Evolutionary conservation across 805 yeast species (phyloP), one percentile per base, ranked within the genome.

Genomic region (Lachancea sp.): DNA sequence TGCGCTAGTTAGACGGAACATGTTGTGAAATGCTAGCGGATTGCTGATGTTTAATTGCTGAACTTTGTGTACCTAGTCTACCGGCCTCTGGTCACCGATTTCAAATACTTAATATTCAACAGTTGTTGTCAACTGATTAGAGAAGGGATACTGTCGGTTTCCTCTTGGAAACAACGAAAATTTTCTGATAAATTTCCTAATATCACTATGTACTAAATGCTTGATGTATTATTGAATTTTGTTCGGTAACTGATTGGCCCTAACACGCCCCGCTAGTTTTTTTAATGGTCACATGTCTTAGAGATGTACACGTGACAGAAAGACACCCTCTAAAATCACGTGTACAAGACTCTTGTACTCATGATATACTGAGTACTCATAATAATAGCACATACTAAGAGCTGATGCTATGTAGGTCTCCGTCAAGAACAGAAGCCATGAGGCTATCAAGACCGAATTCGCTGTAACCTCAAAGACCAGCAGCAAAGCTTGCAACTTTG

Each of bases 1-100:
- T 12, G 49, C 47, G 25, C 51, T 45, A 47, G 50, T 49, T 31
- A 51, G 49, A 52, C 63, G 63, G 38, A 59, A 54, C 64, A 60
- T 59, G 36, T 19, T 36, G 30, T 5, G 26, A 26, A 25, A 29
- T 34, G 31, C 18, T 11, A 22, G 4, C 8, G 4, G 25, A 22
- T 22, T 8, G 25, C 25, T 22, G 25, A 8, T 6, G 8, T 8
- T 22, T 4, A 22, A 22, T 4, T 22, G 25, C 8, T 8, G 25
- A 22, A 22, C 4, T 22, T 22, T 22, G 25, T 22, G 25, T 22
- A 22, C 25, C 8, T 22, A 8, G 8, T 22, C 15, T 13, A 29
- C 31, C 31, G 31, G 31, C 31, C 31, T 29, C 11, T 29, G 13
- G 31, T 29, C 15, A 29, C 6, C 31, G 13, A 29, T 4, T 13